Evolutionary conservation across 179 eudicot genomes (phyloP), one percentile per base, ranked within the genome.

Genomic region (Spinacia oleracea): DNA sequence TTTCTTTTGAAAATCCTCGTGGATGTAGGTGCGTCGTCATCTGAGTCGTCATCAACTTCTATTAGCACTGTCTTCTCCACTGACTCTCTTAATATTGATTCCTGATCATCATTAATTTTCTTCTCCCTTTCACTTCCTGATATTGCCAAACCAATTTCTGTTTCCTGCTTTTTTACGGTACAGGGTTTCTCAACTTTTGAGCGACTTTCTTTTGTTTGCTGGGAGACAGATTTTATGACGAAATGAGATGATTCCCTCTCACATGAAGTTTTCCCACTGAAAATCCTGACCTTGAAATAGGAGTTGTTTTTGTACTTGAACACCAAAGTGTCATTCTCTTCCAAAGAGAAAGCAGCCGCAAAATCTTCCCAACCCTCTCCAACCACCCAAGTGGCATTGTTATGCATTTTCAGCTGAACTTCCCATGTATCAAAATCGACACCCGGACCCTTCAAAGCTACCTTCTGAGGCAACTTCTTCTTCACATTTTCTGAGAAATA

Each of bases 241-340:
- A 77, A 77, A 67, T 77, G 73, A 40, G 79, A 77, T 25, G 79
- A 77, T 67, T 77, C 79, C 51, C 15, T 77, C 79, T 77, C 73
- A 67, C 73, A 66, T 0, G 73, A 77, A 6, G 73, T 67, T 34
- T 51, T 48, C 23, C 66, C 73, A 67, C 16, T 25, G 32, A 67
- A n/a, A 14, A 77, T 27, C 34, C 2, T 50, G 31, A 77, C 79
- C 65, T 77, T 77, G 23, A 77, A 67, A 53, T 67, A 67, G 62
- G 72, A 76, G 15, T 67, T 77, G 65, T 77, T 77, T 25, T 77
- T 77, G 73, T 77, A 77, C 3, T 77, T 77, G 53, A 77, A 77
- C 32, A 77, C 32, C 16, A 77, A 16, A 23, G 53, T 66, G 53
- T 77, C 79, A 32, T 53, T 51, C 65, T 77, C 79, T 67, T 68